Evolutionary conservation across 768 basidiomycete genomes (phyloP), one percentile per base, ranked within the genome.

Genomic region (Serendipita sp.): DNA sequence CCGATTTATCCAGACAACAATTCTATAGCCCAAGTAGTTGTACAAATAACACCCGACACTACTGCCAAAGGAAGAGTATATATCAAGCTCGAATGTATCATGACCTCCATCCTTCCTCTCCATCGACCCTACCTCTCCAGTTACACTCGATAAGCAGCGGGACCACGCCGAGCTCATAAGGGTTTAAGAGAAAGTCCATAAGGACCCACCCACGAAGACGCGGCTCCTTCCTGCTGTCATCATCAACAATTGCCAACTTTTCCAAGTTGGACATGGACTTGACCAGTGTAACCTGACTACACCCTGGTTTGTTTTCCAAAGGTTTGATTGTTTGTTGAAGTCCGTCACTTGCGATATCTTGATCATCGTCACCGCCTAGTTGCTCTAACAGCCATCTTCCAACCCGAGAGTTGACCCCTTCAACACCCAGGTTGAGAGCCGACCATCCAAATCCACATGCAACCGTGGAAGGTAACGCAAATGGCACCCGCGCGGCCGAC

Each of bases 381-480:
- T 76, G 73, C 45, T 81, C 79, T 48, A 92, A 70, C 18, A 92
- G 71, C 87, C 90, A 95, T 64, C 74, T 75, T 2, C 80, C 85
- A 2, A 91, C 75, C n/a, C 85, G 79, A 28, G 77, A 78, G 70
- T 97, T 97, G 45, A 93, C 85, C 1, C 93, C 93, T 71, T 89
- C 85, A n/a, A 92, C 77, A 3, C 92, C 92, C 74, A 80, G 76
- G 44, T 78, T 75, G 41, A 41, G 41, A 41, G 7, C 13, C 0
- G 90, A 89, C 85, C 85, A 92, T 13, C 92, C 91, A 70, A 91
- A 83, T 0, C 93, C 93, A 68, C 81, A 81, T 3, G 94, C 89
- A 28, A 95, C 77, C 8, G 79, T 75, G 3, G 86, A 79, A 4
- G 93, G 94, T 24, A 87, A 75, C 0, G 91, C 88, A 13, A 93